Base-by-base conservation (phyloP, 1,284 basidiomycete species). In the Irpex rosettiformis region DNA sequence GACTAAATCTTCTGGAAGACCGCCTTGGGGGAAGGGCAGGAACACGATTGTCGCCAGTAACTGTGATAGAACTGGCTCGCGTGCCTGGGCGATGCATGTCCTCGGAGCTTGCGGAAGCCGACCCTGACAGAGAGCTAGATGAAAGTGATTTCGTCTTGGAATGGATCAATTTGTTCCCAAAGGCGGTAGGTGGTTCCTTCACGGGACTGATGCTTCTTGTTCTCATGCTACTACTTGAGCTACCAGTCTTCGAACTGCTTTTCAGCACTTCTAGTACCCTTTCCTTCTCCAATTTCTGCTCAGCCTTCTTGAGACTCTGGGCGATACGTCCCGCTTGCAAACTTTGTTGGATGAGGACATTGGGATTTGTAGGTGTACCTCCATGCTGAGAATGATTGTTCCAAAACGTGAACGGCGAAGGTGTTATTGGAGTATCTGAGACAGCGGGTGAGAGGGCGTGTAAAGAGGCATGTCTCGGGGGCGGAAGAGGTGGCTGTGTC, bases 201-300 rank as follows among this genome's bases (percentile, higher is more conserved):
- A 60, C 61, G 1, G 71, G 73, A 43, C 73, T 74, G 40, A 54
- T 64, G 59, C 73, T 73, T 11, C 71, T 58, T 21, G 65, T 68
- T 4, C 69, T 59, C 13, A 64, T 62, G 1, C 67, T 58, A 57
- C 67, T 69, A 58, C 65, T 71, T 29, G 60, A 58, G 58, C 56
- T 64, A 1, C 58, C 47, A 30, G 49, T 60, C 37, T 29, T 56
- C 52, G 54, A 60, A 52, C 63, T 69, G 65, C 70, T 68, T 70
- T 86, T 86, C 28, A 91, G 76, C 4, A 91, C 84, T 65, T 86
- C 82, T 58, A 89, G 72, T n/a, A 89, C 79, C 18, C 88, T 77
- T 66, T 87, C 84, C 61, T 82, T 79, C 67, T 87, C 86, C n/a
- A 88, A 74, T 60, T 81, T 78, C 51, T 82, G 81, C 64, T 89